phyloP scores from a whole-genome alignment of 1,284 basidiomycete genomes.

The Ustilago hordei region DNA sequence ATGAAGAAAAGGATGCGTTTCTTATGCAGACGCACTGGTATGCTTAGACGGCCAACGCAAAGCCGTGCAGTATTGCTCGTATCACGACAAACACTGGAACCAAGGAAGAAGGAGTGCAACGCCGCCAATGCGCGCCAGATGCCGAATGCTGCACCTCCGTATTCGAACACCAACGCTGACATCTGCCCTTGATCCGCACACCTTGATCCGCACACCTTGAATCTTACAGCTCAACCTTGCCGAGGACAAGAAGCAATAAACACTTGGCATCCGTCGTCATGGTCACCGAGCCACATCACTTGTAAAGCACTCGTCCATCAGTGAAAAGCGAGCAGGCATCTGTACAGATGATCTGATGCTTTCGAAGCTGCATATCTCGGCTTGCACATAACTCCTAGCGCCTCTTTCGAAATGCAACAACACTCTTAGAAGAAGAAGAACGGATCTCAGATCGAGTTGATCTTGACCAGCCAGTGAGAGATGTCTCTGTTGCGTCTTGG shows the following conservation, averaged over 20 bases:
- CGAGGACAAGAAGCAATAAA: conserved; percentile 55
- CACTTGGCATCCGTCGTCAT: conserved; percentile 11
- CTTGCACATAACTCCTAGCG: background rate
- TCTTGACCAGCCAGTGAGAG: too few species aligned
- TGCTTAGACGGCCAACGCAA: background rate
- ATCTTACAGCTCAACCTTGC: conserved; percentile 51
- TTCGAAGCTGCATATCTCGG: background rate
- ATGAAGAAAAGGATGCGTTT: background rate
- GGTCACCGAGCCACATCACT: background rate
- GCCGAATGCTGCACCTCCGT: background rate
- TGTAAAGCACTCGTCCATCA: background rate
- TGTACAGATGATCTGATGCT: background rate
- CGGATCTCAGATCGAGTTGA: background rate
- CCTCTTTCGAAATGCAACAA: background rate
- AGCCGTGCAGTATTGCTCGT: background rate
- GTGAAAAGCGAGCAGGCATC: background rate
- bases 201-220: background rate
- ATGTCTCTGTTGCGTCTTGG: too few species aligned
- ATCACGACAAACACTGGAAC: background rate
- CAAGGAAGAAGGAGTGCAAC: background rate
- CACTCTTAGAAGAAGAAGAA: conserved; percentile 1
- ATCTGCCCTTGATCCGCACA: background rate
- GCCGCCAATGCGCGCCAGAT: background rate
- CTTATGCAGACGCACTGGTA: background rate
- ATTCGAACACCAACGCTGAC: background rate